Evolutionary conservation across 257 asterid genomes (phyloP), one percentile per base, ranked within the genome.

Genomic region (Leonotis leonurus): DNA sequence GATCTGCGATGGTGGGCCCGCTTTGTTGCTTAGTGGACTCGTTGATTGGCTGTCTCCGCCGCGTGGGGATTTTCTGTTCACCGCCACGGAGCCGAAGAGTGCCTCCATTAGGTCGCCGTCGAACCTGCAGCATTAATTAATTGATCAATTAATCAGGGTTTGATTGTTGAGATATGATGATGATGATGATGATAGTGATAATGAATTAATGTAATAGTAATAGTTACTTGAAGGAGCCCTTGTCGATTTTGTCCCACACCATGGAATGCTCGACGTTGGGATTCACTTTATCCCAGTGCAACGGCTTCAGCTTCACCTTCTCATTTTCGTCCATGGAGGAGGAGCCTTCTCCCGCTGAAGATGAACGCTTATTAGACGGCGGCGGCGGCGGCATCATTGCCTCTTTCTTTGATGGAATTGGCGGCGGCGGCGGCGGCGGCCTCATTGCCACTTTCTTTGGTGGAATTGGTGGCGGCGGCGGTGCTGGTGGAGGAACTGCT

Each of bases 61-160:
- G n/a, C 72, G 66, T 0, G 97, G 94, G 1, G 99, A 87, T 50
- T 81, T 89, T 69, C 84, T 61, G 70, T 87, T 84, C 12, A 83
- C 80, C 7, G 99, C 99, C 0, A 93, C 99, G 20, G 50, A 79
- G 29, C 99, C 99, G 45, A 93, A 93, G 48, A 93, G 90, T 6
- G 99, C 96, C 77, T 93, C 99, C 97, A 93, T 89, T 21, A 89
- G 86, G 70, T 87, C 90, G 44, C 84, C 99, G 62, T 93, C 96
- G 62, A 89, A 85, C 81, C 99, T 93, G 81, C 68, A 80, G n/a
- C n/a, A n/a, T n/a, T n/a, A n/a, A n/a, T n/a, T n/a, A n/a, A n/a
- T n/a, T n/a, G n/a, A n/a, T n/a, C n/a, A n/a, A n/a, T n/a, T n/a
- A n/a, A n/a, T n/a, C n/a, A n/a, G n/a, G n/a, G n/a, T n/a, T n/a